Percentiles rank a stretch among this genome's conserved stretches.
These are phyloP conservation scores for Deinandra increscens DNA, from an alignment of 129 eudicot genomes.

Conservation along the genomic window DNA sequence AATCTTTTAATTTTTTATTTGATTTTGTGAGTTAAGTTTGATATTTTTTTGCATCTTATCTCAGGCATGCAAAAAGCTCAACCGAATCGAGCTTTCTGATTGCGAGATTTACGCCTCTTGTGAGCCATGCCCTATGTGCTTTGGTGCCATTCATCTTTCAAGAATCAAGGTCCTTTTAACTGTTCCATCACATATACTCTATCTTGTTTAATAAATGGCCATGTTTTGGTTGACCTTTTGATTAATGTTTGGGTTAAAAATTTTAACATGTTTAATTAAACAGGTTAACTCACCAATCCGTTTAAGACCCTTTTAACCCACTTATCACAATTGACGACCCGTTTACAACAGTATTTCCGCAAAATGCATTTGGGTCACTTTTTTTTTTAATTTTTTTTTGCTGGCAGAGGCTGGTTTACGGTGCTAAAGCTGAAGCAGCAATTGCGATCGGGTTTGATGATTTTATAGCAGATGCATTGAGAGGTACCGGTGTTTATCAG, in stretches of 20 bases:
- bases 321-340: background rate
- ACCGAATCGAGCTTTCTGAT: slow-evolving; percentile 66
- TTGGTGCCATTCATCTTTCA: slow-evolving; percentile 88
- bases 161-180: slow-evolving; percentile 55
- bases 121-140: slow-evolving; percentile 96
- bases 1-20: background rate
- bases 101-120: slow-evolving; percentile 89
- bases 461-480: slow-evolving; percentile 81
- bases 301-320: background rate
- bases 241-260: background rate
- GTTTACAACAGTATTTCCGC: background rate
- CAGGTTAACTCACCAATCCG: background rate
- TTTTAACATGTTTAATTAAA: background rate
- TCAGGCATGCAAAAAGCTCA: slow-evolving; percentile 81
- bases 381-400: background rate
- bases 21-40: background rate
- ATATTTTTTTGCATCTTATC: background rate
- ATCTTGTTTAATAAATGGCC: background rate
- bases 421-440: slow-evolving; percentile 93
- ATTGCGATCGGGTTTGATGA: slow-evolving; percentile 86
- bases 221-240: background rate
- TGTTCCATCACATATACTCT: background rate
- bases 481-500: slow-evolving; percentile 76
- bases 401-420: slow-evolving; percentile 77
- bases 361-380: background rate